Evolutionary conservation across 202 grass and related monocot species (phyloP).

Genomic region (Miscanthus sacchariflorus): DNA sequence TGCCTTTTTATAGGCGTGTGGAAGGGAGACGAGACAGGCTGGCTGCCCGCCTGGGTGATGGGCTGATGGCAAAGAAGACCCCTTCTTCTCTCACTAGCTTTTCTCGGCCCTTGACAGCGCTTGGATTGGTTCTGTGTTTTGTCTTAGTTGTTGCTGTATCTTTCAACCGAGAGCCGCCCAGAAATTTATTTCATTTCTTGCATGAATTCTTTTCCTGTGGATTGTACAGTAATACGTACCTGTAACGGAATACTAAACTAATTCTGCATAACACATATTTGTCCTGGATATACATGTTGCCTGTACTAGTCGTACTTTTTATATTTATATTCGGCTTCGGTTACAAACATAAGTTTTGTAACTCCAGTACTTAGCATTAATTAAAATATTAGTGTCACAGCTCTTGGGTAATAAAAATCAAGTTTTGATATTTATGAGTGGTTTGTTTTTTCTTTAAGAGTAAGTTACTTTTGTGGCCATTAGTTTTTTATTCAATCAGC

Average conservation of each 20-base stretch:
- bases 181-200: conserved; percentile 22
- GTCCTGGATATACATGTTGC: neutral
- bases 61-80: neutral
- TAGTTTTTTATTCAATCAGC: conserved; percentile 4
- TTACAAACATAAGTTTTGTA: conserved; percentile 27
- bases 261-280: neutral
- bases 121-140: neutral
- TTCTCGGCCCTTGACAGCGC: neutral
- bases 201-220: too few relatives aligned
- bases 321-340: conserved; percentile 10
- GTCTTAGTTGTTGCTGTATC: neutral
- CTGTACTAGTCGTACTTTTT: neutral
- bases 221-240: conserved; percentile 5
- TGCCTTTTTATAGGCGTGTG: conserved; percentile 40
- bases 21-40: neutral
- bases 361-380: neutral
- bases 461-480: neutral
- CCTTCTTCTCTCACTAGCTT: neutral
- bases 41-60: too few relatives aligned
- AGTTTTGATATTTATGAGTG: neutral
- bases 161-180: neutral
- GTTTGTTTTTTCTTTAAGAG: neutral
- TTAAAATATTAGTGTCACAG: neutral
- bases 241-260: neutral
- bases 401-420: neutral